Evolutionary conservation across 345 rosid species (phyloP).

Genomic region (sweet orange (Citrus sinensis)): DVS_A1.0 CM039164.1:26581501-26582000

Average conservation of each 20-base stretch:
- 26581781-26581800: not conserved
- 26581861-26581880: not conserved
- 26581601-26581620: too few relatives aligned
- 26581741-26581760: not conserved
- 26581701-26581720: too few relatives aligned
- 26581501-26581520: not conserved
- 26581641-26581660: too few relatives aligned
- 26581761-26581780: not conserved
- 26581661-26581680: too few relatives aligned
- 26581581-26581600: too few relatives aligned
- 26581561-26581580: too few relatives aligned
- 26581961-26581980: not conserved
- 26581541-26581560: not conserved
- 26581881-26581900: not conserved
- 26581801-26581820: not conserved
- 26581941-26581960: not conserved
- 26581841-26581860: rapidly evolving
- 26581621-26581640: too few relatives aligned
- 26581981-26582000: not conserved
- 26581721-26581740: too few relatives aligned
- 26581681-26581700: too few relatives aligned
- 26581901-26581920: too few relatives aligned
- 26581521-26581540: not conserved
- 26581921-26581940: not conserved
- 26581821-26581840: not conserved